Evolutionary conservation across 2,329 filamentous ascomycete species (phyloP), one percentile per base, ranked within the genome.

Genomic region (Pseudocercospora crystallina): DNA sequence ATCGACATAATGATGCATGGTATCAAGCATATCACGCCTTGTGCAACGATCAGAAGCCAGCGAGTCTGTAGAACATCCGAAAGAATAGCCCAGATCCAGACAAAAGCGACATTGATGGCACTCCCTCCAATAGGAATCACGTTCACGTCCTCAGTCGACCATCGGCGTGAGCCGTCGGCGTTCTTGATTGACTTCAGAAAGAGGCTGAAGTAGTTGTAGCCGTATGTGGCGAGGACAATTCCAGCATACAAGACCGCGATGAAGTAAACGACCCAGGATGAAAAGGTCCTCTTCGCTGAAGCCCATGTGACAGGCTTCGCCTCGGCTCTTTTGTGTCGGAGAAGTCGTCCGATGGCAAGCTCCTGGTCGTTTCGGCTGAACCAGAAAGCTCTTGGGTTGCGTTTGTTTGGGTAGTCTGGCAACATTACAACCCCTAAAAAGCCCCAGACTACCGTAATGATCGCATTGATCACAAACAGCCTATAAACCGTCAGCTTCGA

Each of bases 1-100:
- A 78, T 64, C 15, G 71, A 77, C 76, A 80, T 78, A n/a, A 74
- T 75, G 29, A 79, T 76, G 47, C 70, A 72, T 1, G 74, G 73
- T 2, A 78, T 65, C 2, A 79, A 63, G 1, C 73, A 76, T 42
- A 80, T 77, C 2, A 72, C 43, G 10, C 56, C 20, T 63, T 80
- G 78, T 2, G 66, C 58, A 5, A 80, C 65, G 29, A 80, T 75
- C 5, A 80, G 65, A 0, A 71, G 72, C 78, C 78, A 80, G 15
- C 78, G 65, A 0, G 76, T 78, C 33, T 71, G 69, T 1, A 80
- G 57, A 8, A 72, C 61, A 61, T 80, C 78, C 0, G 78, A 80
- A 0, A 79, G 59, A 2, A 79, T 70, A 1, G 77, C 77, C 77
- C 78, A 80, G 10, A 78, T 69, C 77, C 77, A 80, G 1, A 80